Conservation (phyloP, 139 green algal species). For the Edaphochlamys debaryana region DNA sequence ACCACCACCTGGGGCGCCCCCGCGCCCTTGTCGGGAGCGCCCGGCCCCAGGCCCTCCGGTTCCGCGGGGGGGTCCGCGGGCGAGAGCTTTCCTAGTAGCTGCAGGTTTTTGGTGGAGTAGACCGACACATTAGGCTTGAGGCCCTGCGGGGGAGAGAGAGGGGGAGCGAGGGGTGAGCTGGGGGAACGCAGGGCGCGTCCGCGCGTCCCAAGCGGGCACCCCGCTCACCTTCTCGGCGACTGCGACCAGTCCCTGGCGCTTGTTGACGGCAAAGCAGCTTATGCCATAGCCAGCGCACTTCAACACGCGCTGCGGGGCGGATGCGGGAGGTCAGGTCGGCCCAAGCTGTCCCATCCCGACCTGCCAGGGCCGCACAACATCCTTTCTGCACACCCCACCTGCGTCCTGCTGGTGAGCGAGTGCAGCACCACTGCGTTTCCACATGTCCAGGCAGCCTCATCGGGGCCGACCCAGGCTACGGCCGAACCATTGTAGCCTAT, state of each 20-base stretch:
- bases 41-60: neutral
- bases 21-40: neutral
- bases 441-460: slow-evolving; percentile 45
- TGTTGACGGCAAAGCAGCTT: slow-evolving; percentile 34
- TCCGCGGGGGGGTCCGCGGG: neutral
- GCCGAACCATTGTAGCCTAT: slow-evolving; percentile 6
- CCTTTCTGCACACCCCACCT: no score
- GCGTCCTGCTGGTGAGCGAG: neutral
- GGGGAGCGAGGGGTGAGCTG: no score
- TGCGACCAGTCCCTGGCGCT: slow-evolving; percentile 20
- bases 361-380: no score
- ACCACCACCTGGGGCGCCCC: neutral
- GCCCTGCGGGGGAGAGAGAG: no score
- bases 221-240: slow-evolving; percentile 43
- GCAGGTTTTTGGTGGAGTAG: slow-evolving; percentile 23
- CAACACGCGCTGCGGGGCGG: slow-evolving; percentile 26
- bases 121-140: slow-evolving; percentile 20
- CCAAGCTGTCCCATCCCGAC: neutral
- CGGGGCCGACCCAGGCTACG: neutral
- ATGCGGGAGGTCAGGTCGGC: neutral
- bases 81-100: neutral
- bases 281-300: slow-evolving; percentile 35
- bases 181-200: no score
- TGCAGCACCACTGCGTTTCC: slow-evolving; percentile 44
- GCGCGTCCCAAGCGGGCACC: no score